These are phyloP conservation scores for Hanseniaspora gamundiae DNA, from an alignment of 1,139 yeast genomes.

Conservation along the genomic window DNA sequence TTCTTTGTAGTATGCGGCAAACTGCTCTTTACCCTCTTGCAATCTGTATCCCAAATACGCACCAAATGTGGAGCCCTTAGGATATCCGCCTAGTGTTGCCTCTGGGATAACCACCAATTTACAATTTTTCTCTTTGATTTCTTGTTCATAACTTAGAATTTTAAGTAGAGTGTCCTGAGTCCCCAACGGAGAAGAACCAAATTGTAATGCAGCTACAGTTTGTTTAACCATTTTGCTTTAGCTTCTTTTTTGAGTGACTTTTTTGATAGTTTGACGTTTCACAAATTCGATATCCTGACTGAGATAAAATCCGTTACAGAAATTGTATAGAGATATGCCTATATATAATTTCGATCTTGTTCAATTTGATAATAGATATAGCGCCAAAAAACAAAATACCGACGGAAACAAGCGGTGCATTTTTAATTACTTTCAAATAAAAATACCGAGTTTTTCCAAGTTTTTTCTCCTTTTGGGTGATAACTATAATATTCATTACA, in stretches of 20 bases:
- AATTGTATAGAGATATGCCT: too few relatives aligned
- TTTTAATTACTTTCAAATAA: too few relatives aligned
- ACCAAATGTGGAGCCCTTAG: constrained; percentile 30
- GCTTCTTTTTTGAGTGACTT: background rate
- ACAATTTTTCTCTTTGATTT: constrained; percentile 21
- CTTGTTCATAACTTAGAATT: constrained; percentile 27
- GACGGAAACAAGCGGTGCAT: too few relatives aligned
- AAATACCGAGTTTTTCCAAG: too few relatives aligned
- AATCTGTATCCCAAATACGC: constrained; percentile 29
- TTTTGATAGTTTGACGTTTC: too few relatives aligned
- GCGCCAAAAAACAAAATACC: too few relatives aligned
- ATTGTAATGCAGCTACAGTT: constrained; percentile 29
- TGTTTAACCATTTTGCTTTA: constrained; percentile 12
- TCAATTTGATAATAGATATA: too few relatives aligned
- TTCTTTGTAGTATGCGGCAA: constrained; percentile 23
- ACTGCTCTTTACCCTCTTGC: constrained; percentile 29
- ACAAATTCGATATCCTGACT: too few relatives aligned
- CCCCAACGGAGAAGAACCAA: constrained; percentile 27
- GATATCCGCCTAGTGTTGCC: constrained; percentile 32
- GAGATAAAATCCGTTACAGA: too few relatives aligned
- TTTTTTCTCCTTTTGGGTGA: too few relatives aligned
- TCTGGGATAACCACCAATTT: constrained; percentile 31
- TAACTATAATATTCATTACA: too few relatives aligned
- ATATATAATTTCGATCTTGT: too few relatives aligned
- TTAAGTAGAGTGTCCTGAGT: constrained; percentile 26